Conservation (phyloP, 495 filamentous ascomycete species). For the Sabuloglossum arenarium region DNA sequence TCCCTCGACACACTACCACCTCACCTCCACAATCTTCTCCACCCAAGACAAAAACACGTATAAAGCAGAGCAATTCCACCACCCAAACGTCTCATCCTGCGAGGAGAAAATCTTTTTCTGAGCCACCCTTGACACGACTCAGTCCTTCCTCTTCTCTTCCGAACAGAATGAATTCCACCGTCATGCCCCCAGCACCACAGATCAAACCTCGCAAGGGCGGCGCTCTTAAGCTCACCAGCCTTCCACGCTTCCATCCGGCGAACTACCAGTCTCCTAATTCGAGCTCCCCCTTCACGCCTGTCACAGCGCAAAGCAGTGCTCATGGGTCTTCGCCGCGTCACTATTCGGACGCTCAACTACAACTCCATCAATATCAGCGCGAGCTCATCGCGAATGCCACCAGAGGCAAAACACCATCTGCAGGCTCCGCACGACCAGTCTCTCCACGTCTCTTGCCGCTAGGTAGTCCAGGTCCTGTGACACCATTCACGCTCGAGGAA, state of each 20-base stretch:
- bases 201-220: slow-evolving; percentile 2
- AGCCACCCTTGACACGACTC: neutral
- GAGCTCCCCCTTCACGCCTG: neutral
- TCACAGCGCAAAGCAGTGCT: neutral
- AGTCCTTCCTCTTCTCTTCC: neutral
- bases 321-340: too few species aligned
- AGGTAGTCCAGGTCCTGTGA: slow-evolving; percentile 58
- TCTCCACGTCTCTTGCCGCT: slow-evolving; percentile 47
- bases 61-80: neutral
- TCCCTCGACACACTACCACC: neutral
- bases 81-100: neutral
- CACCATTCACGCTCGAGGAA: slow-evolving; percentile 49
- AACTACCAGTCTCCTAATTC: slow-evolving; percentile 10
- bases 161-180: slow-evolving; percentile 1
- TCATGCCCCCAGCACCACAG: neutral
- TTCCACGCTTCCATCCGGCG: slow-evolving; percentile 23
- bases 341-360: slow-evolving; percentile 18
- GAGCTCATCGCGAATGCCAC: slow-evolving; percentile 12
- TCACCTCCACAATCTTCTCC: too few species aligned
- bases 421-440: slow-evolving; percentile 22
- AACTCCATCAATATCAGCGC: slow-evolving; percentile 18
- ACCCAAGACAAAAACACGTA: neutral
- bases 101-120: neutral
- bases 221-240: slow-evolving; percentile 15
- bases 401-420: neutral